Evolutionary conservation across 345 rosid species (phyloP), one percentile per base, ranked within the genome.

Genomic region (Linum usitatissimum): DNA sequence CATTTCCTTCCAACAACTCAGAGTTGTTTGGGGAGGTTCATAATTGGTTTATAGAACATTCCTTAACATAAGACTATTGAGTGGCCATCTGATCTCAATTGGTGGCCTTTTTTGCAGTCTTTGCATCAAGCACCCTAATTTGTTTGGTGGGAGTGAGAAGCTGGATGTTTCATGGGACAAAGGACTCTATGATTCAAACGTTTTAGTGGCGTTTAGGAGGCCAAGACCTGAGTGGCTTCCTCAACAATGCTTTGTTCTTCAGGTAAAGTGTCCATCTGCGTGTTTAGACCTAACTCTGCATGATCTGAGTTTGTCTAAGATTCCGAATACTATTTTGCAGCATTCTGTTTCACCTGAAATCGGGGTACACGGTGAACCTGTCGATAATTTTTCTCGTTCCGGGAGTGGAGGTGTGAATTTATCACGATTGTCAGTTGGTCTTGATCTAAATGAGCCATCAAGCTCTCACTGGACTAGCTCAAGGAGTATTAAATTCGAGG

Each of bases 91-190:
- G 6, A 7, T 4, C 38, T 4, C 38, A 45, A 7, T 45, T 45
- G 51, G 13, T 73, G 3, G 68, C 48, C 48, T 85, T 57, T 57
- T 51, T 73, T 74, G 66, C 82, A 92, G 98, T 72, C 86, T 92
- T 61, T 86, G 91, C 72, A 79, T 92, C 62, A 92, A 87, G 71
- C 96, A 92, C 76, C 91, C 98, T 9, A 89, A 92, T 79, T 76
- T 92, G 71, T 92, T 89, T 80, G 98, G 96, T 70, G 98, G 98
- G 72, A 92, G 95, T 53, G 98, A 92, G 78, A 92, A 89, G 86
- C 95, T 92, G 17, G 98, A 92, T 70, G 86, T 92, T 18, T 85
- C 91, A 0, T 92, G 86, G 98, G 87, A 92, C 70, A 92, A 89
- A 69, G 98, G 96, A 49, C 75, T 89, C 14, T 92, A 71, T 70